Evolutionary conservation across 345 rosid species (phyloP).

Genomic region (Citrus unshiu): DNA sequence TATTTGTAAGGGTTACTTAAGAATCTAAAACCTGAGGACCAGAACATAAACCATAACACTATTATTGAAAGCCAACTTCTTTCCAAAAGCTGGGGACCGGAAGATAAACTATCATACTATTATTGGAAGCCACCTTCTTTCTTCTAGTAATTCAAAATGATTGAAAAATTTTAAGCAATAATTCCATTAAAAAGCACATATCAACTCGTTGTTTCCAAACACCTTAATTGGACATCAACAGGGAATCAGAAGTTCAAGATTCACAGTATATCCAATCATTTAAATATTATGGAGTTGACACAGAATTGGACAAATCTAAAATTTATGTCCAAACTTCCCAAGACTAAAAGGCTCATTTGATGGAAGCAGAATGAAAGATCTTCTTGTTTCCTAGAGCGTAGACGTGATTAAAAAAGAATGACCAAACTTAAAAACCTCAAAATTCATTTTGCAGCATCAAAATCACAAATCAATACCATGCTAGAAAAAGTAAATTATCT

Average conservation of each 20-base stretch:
- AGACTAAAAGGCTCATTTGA: not conserved
- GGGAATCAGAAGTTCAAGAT: not conserved
- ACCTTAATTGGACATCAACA: not conserved
- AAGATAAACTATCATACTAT: not conserved
- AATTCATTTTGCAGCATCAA: not conserved
- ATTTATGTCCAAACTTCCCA: not conserved
- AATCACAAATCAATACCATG: not conserved
- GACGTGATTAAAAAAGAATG: not conserved
- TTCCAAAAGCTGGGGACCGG: not conserved
- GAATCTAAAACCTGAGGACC: not conserved
- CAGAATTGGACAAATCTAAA: not conserved
- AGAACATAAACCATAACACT: not conserved
- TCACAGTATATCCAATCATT: not conserved
- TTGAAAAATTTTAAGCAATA: not conserved
- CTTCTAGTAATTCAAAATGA: not conserved
- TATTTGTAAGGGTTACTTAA: not conserved
- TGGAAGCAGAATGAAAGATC: not conserved
- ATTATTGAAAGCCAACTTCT: not conserved
- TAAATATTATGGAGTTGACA: not conserved
- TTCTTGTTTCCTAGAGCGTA: not conserved
- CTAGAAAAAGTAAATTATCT: not conserved
- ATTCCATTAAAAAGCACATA: not conserved
- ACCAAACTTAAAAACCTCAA: not conserved
- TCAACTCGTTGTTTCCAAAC: not conserved
- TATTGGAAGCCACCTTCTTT: not conserved